Evolutionary conservation across 352 stramenopile species (phyloP).

Genomic region (Phytopythium chamaehyphon): DNA sequence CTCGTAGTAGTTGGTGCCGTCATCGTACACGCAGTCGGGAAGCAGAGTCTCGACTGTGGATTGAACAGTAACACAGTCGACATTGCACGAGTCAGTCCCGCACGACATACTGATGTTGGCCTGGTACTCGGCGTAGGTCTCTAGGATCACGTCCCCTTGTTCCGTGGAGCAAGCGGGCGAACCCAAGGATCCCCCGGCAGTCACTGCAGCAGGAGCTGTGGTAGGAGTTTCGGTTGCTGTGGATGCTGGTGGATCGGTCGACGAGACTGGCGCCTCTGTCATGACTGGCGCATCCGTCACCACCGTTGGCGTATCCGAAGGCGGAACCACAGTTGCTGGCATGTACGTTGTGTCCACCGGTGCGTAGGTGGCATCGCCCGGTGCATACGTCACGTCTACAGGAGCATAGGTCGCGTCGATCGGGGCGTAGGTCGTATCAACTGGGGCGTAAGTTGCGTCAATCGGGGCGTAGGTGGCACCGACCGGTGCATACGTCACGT

Average conservation of each 20-base stretch:
- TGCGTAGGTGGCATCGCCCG: too few species aligned
- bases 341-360: too few species aligned
- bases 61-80: neutral
- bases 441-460: neutral
- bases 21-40: constrained; percentile 2
- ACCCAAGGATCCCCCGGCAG: too few species aligned
- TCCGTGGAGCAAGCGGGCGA: neutral
- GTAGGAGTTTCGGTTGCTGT: too few species aligned
- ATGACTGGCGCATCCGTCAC: neutral
- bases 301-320: too few species aligned
- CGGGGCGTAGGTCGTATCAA: too few species aligned
- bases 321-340: too few species aligned
- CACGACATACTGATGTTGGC: constrained; percentile 1
- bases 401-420: neutral
- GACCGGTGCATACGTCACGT: neutral
- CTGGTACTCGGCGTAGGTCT: neutral
- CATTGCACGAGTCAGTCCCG: neutral
- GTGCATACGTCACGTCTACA: neutral
- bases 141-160: neutral
- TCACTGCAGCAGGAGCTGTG: too few species aligned
- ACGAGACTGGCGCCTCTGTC: neutral
- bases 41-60: neutral
- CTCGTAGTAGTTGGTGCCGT: constrained; percentile 5
- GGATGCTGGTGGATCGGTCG: too few species aligned
- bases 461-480: neutral